A percentile compares a stretch with the other conserved stretches of the same genome.
phyloP scores from a whole-genome alignment of 257 asterid species.

The Lycium barbarum region DNA sequence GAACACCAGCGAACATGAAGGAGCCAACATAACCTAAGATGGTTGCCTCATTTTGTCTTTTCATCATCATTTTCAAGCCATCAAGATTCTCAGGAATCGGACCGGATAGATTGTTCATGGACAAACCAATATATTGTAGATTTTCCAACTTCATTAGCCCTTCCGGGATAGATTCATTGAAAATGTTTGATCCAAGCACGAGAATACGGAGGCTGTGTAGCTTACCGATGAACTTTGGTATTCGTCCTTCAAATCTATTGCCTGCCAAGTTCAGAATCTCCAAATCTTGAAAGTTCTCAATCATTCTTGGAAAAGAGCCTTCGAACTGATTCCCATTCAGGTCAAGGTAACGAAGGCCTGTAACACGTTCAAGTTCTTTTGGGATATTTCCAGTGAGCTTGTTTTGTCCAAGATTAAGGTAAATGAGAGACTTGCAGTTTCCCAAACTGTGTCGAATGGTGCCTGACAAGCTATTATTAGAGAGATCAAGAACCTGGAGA shows the following conservation, averaged over 20 bases:
- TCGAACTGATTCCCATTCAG: background rate
- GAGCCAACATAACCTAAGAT: constrained; percentile 8
- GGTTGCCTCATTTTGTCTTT: background rate
- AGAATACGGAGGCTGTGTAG: background rate
- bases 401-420: constrained; percentile 31
- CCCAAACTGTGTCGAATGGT: constrained; percentile 4
- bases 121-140: constrained; percentile 16
- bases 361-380: constrained; percentile 19
- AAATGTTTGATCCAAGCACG: background rate
- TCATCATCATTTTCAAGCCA: constrained; percentile 22
- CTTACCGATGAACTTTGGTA: background rate
- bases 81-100: constrained; percentile 25
- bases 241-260: constrained; percentile 8
- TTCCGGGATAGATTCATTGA: constrained; percentile 30
- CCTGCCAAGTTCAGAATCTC: constrained; percentile 29
- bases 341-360: constrained; percentile 27
- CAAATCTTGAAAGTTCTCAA: background rate
- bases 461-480: constrained; percentile 29
- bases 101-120: constrained; percentile 31
- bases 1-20: constrained; percentile 1
- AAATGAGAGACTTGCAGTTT: constrained; percentile 31
- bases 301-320: constrained; percentile 25
- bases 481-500: constrained; percentile 34
- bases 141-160: constrained; percentile 21
- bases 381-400: constrained; percentile 28